phyloP scores from a whole-genome alignment of 1,139 yeast species.

The Yamadazyma kanchanaburiensis region DNA sequence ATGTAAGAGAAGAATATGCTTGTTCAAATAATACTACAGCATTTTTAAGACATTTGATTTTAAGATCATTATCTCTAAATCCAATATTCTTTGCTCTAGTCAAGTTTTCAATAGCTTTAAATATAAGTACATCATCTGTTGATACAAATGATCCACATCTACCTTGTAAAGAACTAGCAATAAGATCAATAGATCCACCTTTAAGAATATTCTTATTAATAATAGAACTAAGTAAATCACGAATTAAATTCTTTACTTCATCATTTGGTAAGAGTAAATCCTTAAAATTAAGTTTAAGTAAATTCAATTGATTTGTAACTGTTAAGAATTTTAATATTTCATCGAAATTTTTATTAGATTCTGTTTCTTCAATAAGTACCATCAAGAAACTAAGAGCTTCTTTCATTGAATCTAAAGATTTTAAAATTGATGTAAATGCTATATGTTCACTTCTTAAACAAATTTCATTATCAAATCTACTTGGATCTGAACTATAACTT shows the following conservation, averaged over 20 bases:
- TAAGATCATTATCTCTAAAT: conserved; percentile 63
- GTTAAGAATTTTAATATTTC: conserved; percentile 72
- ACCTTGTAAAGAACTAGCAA: conserved; percentile 84
- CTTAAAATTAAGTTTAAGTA: conserved; percentile 65
- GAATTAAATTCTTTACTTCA: conserved; percentile 65
- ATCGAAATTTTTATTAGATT: conserved; percentile 43
- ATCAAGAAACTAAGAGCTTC: conserved; percentile 88
- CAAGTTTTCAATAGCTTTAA: conserved; percentile 89
- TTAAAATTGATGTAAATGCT: conserved; percentile 76
- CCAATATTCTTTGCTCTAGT: conserved; percentile 83
- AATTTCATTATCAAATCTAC: conserved; percentile 53
- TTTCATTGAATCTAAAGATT: conserved; percentile 73
- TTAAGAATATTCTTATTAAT: conserved; percentile 83
- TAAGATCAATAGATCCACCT: conserved; percentile 92
- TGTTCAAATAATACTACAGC: conserved; percentile 76
- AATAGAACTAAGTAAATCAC: conserved; percentile 83
- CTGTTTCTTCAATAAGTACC: conserved; percentile 75
- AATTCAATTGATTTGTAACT: conserved; percentile 61
- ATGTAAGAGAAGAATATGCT: conserved; percentile 72
- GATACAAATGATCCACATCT: conserved; percentile 96
- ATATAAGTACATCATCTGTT: conserved; percentile 86
- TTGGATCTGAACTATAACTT: conserved; percentile 45
- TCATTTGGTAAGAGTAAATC: conserved; percentile 70
- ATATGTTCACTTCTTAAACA: conserved; percentile 90
- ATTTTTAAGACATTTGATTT: conserved; percentile 65